Evolutionary conservation across 73 alveolate species (phyloP).

Genomic region (Uronychia binucleata): DNA sequence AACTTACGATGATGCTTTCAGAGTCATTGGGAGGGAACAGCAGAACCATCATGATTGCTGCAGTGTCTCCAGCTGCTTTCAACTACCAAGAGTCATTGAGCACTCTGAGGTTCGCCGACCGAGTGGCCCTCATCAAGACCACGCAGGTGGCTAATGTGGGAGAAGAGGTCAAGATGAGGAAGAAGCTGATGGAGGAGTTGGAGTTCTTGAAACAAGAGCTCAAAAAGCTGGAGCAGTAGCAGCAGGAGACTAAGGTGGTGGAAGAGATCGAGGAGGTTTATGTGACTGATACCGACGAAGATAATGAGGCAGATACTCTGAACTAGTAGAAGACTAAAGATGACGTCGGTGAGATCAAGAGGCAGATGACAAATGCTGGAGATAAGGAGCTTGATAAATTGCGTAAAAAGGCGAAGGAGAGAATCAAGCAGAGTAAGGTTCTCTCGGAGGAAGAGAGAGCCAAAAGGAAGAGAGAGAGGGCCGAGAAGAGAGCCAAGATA

Average conservation of each 20-base stretch:
- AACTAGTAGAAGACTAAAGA: neutral
- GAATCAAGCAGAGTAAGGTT: neutral
- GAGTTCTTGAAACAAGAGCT: neutral
- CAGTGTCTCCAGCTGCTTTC: slow-evolving; percentile 64
- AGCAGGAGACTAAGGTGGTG: neutral
- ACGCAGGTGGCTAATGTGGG: slow-evolving; percentile 6
- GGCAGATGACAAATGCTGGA: neutral
- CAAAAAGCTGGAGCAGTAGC: neutral
- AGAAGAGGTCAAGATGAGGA: slow-evolving; percentile 15
- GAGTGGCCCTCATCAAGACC: slow-evolving; percentile 17
- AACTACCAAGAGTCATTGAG: slow-evolving; percentile 60
- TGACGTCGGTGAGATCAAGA: neutral
- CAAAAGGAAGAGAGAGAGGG: neutral
- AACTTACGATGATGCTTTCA: slow-evolving; percentile 58
- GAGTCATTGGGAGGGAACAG: slow-evolving; percentile 68
- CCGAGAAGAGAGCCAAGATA: neutral
- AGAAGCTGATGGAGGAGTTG: neutral
- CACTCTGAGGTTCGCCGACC: slow-evolving; percentile 43
- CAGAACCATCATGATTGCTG: slow-evolving; percentile 71
- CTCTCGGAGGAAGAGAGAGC: neutral
- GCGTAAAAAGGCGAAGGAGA: too few species aligned
- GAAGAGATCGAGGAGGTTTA: neutral
- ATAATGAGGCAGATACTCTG: neutral
- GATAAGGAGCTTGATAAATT: slow-evolving; percentile 4
- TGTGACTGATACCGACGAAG: neutral